phyloP scores from a whole-genome alignment of 306 rosid species.

The Spatholobus suberectus region DNA sequence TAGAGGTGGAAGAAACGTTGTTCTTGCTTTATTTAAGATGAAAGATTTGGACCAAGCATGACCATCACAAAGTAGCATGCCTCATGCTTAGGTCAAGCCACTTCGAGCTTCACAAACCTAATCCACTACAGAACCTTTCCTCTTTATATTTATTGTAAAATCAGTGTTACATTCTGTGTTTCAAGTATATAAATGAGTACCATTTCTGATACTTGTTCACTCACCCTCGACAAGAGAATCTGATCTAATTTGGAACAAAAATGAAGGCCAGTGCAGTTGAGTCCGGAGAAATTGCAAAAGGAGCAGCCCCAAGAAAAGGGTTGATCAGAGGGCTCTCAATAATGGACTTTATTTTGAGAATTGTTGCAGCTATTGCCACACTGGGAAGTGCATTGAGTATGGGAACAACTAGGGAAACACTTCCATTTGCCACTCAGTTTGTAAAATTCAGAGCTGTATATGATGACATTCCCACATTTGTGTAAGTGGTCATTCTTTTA shows the following conservation, averaged over 20 bases:
- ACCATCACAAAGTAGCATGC: not conserved
- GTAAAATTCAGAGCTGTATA: slow-evolving; percentile 42
- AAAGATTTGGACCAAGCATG: not conserved
- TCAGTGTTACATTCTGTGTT: not conserved
- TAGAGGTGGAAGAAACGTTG: not conserved
- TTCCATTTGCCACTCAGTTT: slow-evolving; percentile 50
- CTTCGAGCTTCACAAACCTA: slow-evolving; percentile 32
- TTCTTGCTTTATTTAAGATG: not conserved
- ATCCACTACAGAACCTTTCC: slow-evolving; percentile 9
- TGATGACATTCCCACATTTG: slow-evolving; percentile 53
- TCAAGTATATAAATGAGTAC: slow-evolving; percentile 34
- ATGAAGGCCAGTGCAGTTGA: slow-evolving; percentile 29
- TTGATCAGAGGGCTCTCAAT: slow-evolving; percentile 42
- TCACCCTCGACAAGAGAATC: slow-evolving; percentile 15
- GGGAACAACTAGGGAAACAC: slow-evolving; percentile 48
- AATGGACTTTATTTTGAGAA: slow-evolving; percentile 46
- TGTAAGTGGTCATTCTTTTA: slow-evolving; percentile 40
- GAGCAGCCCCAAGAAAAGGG: slow-evolving; percentile 16
- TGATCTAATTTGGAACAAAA: slow-evolving; percentile 9
- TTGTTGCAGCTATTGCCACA: slow-evolving; percentile 37
- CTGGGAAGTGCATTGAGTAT: slow-evolving; percentile 43
- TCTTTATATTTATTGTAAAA: not conserved
- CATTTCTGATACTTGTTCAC: slow-evolving; percentile 22
- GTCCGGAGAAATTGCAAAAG: slow-evolving; percentile 34
- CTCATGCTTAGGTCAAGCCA: slow-evolving; percentile 33